Evolutionary conservation across 352 stramenopile genomes (phyloP).

Genomic region (Pythium graminicola): DNA sequence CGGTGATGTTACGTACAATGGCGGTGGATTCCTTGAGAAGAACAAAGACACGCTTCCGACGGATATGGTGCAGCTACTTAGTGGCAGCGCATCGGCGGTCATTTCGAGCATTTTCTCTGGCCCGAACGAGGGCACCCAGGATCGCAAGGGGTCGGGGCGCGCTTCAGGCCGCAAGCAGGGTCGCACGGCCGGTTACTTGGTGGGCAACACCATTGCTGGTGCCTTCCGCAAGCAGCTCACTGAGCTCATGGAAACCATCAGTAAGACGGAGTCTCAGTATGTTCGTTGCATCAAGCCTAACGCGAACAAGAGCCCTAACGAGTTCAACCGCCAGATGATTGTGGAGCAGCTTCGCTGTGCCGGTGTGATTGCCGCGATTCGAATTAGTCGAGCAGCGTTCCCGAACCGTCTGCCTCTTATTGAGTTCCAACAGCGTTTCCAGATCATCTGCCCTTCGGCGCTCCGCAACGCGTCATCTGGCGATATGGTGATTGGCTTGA

Average conservation of each 20-base stretch:
- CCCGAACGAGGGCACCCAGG: constrained; percentile 12
- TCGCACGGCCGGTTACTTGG: constrained; percentile 69
- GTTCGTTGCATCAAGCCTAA: constrained; percentile 91
- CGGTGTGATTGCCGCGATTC: constrained; percentile 87
- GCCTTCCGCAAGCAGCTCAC: constrained; percentile 83
- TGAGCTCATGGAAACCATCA: constrained; percentile 84
- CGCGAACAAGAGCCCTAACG: constrained; percentile 68
- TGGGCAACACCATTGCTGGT: constrained; percentile 75
- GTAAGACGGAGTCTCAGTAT: constrained; percentile 83
- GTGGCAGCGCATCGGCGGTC: constrained; percentile 44
- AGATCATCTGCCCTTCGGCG: constrained; percentile 76
- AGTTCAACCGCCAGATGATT: constrained; percentile 86
- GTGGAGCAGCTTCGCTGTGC: constrained; percentile 85
- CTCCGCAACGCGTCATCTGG: constrained; percentile 43
- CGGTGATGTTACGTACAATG: constrained; percentile 82
- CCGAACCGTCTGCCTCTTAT: constrained; percentile 89
- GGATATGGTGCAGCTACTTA: constrained; percentile 67
- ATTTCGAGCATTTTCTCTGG: constrained; percentile 69
- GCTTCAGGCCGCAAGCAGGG: constrained; percentile 25
- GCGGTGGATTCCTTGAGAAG: constrained; percentile 78
- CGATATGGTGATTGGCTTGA: constrained; percentile 69
- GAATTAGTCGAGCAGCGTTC: constrained; percentile 83
- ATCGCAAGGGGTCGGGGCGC: constrained; percentile 21
- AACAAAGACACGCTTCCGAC: constrained; percentile 86
- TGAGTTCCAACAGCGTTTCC: constrained; percentile 74